A percentile compares a stretch with the other conserved stretches of the same genome.
These are phyloP conservation scores for Lachnellula arida DNA, from an alignment of 2,329 filamentous ascomycete species.

Conservation along the genomic window DNA sequence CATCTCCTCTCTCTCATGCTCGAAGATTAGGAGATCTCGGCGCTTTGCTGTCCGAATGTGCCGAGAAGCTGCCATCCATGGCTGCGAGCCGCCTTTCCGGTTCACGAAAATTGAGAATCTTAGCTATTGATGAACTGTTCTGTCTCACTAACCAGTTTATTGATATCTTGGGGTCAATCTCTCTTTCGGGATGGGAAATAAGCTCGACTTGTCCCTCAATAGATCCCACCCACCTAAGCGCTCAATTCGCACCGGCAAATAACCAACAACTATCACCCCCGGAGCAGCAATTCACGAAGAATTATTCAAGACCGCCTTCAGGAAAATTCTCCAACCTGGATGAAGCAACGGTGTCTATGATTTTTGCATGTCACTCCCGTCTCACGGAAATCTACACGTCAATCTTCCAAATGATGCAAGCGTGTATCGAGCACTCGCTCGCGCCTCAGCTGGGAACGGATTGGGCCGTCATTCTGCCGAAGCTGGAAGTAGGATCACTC, in stretches of 20 bases:
- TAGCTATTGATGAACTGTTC: slow-evolving; percentile 7
- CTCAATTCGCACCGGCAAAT: background rate
- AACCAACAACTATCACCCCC: background rate
- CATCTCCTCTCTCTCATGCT: background rate
- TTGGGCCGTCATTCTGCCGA: slow-evolving; percentile 4
- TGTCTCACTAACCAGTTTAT: slow-evolving; percentile 4
- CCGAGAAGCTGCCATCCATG: background rate
- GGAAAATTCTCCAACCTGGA: background rate
- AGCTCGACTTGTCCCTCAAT: background rate
- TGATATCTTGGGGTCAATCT: background rate
- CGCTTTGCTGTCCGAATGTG: slow-evolving; percentile 1
- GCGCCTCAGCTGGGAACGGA: background rate
- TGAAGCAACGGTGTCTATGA: slow-evolving; percentile 5
- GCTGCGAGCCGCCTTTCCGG: background rate
- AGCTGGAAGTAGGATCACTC: slow-evolving; percentile 3
- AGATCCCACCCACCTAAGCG: no score
- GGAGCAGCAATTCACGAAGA: background rate
- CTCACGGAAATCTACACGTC: slow-evolving; percentile 6
- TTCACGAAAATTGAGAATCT: background rate
- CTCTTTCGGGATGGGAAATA: background rate
- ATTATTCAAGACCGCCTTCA: background rate
- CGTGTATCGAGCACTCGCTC: slow-evolving; percentile 4
- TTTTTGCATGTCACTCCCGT: slow-evolving; percentile 4
- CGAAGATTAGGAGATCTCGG: slow-evolving; percentile 2
- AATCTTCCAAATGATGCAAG: slow-evolving; percentile 10